Evolutionary conservation across 257 asterid species (phyloP), one percentile per base, ranked within the genome.

Genomic region (Solanum pennellii): DNA sequence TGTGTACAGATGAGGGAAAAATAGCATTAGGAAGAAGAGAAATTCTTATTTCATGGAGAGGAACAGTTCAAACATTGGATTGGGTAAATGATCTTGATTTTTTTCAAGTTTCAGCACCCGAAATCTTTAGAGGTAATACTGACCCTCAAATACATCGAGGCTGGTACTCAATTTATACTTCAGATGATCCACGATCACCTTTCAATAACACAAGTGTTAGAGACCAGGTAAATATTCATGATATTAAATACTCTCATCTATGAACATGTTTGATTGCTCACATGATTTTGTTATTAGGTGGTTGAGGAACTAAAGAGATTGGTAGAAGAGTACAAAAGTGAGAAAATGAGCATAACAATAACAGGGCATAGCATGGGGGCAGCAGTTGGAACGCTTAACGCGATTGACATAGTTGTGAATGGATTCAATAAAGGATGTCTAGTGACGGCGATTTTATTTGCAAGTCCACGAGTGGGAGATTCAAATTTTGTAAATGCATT

Each of bases 11-110:
- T 33, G 79, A 72, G 25, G 44, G 79, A 72, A 92, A 90, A 88
- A 14, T 3, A 15, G 91, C 92, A 7, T 80, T 92, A 25, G 96
- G 96, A 72, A 89, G 95, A 87, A 88, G 96, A 89, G 95, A 92
- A 47, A 92, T 94, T 41, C 25, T 94, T 89, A 80, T 72, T 33
- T 72, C 79, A 18, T 72, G 79, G 79, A 33, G 79, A 72, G 79
- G 79, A 8, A 72, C 79, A 4, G 72, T 92, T 49, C 37, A 79
- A 79, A 14, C 86, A 0, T 23, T 76, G n/a, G 96, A 94, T 62
- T 92, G 94, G 94, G 83, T 45, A 10, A 90, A 92, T 27, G 95
- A 94, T 87, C 89, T 93, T 35, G 93, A 72, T 18, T 33, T 33
- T 72, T 72, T 33, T 9, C n/a, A 16, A 72, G 25, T 72, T 21